Base-by-base conservation (phyloP, 345 rosid genomes). In the Physaria fendleri region DNA sequence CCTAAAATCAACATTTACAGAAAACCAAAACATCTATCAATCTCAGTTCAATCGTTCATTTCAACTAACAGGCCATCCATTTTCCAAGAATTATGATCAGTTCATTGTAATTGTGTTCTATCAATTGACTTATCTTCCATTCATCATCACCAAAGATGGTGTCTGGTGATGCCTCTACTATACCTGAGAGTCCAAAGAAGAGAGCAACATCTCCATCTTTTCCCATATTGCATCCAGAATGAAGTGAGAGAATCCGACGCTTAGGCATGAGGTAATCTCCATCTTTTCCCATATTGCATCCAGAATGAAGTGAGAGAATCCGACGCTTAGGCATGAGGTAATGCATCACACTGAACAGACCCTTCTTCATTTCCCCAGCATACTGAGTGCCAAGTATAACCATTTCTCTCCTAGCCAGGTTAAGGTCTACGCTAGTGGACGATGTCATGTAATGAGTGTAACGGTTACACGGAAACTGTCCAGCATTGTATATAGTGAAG, bases 301-400 rank as follows among this genome's bases (percentile, higher is more conserved):
- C 98, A 68, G 98, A 92, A 62, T 92, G 97, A 38, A 92, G 78
- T 57, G 98, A 88, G 66, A 92, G 94, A 69, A 92, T 86, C 22
- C 77, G 85, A 66, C 95, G 97, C 83, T 81, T 88, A 76, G 97
- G 98, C 98, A 92, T 92, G 80, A 92, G 94, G 85, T 88, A 88
- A 77, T 92, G 97, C 97, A 92, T 92, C 32, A 92, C 93, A 73
- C 98, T 56, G 83, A 92, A 92, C 47, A 92, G 95, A 58, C 98
- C 98, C 73, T 92, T 92, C 89, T 88, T 92, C 98, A 92, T 92
- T 77, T 93, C 99, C 71, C 99, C 98, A 28, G 99, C 97, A 66
- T 93, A 93, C 59, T 89, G 99, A 21, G 98, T 88, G 53, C 98
- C 95, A 40, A 88, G 95, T 71, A 92, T 92, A 74, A 88, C 98